These are phyloP conservation scores for Gloeophyllum trabeum DNA, from an alignment of 768 basidiomycete genomes.

Conservation along the genomic window DNA sequence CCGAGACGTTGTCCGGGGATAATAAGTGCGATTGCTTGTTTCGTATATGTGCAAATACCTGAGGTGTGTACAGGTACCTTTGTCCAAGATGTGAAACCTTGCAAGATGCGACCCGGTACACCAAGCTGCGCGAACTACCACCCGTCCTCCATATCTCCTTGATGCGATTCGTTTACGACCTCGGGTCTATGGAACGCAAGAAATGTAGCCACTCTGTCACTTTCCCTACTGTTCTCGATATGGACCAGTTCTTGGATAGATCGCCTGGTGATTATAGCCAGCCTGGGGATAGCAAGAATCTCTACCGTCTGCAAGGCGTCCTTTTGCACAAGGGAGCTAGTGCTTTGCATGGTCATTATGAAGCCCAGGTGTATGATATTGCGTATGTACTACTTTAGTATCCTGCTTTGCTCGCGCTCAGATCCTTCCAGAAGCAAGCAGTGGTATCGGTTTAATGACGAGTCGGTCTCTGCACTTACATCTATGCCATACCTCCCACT, in stretches of 20 bases:
- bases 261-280: slow-evolving; percentile 3
- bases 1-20: slow-evolving; percentile 70
- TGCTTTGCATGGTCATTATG: slow-evolving; percentile 87
- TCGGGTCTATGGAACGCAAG: slow-evolving; percentile 66
- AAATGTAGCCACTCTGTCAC: slow-evolving; percentile 75
- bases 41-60: slow-evolving; percentile 1
- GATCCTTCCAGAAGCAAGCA: slow-evolving; percentile 34
- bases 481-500: too few relatives aligned
- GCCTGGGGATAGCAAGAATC: slow-evolving; percentile 13
- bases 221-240: slow-evolving; percentile 69
- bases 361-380: slow-evolving; percentile 71
- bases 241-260: slow-evolving; percentile 46
- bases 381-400: slow-evolving; percentile 29
- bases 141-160: slow-evolving; percentile 88
- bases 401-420: background rate
- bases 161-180: slow-evolving; percentile 87
- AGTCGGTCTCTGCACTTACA: slow-evolving; percentile 61
- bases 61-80: slow-evolving; percentile 43
- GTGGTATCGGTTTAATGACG: slow-evolving; percentile 95
- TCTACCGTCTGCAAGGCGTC: slow-evolving; percentile 82
- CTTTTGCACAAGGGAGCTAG: slow-evolving; percentile 86
- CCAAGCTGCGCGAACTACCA: slow-evolving; percentile 60
- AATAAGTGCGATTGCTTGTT: slow-evolving; percentile 48
- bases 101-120: slow-evolving; percentile 73
- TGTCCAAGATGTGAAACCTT: slow-evolving; percentile 67